phyloP scores from a whole-genome alignment of 768 basidiomycete species.

The Serendipita sp. region DNA sequence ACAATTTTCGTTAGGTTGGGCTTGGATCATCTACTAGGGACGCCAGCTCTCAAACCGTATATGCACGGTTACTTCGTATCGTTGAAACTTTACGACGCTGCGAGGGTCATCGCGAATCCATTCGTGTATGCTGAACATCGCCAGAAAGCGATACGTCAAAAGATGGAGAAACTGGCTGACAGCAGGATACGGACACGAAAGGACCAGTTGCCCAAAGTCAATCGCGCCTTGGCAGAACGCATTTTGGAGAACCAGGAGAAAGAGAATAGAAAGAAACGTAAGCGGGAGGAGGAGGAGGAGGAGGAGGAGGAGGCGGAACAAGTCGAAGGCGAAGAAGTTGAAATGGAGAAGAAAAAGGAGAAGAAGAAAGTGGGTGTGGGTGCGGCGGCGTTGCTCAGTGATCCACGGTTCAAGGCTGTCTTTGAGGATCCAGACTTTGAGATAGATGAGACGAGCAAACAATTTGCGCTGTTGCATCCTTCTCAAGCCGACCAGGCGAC shows the following conservation, averaged over 20 bases:
- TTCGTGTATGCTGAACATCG: constrained; percentile 91
- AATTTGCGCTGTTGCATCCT: constrained; percentile 87
- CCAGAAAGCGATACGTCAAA: constrained; percentile 70
- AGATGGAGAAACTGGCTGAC: constrained; percentile 87
- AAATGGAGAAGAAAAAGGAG: constrained; percentile 15
- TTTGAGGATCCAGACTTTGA: constrained; percentile 85
- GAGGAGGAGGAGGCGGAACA: constrained; percentile 20
- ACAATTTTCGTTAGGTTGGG: constrained; percentile 43
- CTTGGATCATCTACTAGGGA: constrained; percentile 88
- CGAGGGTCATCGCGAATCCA: constrained; percentile 88
- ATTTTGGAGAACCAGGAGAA: constrained; percentile 31
- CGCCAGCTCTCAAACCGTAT: constrained; percentile 90
- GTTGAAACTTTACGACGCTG: constrained; percentile 89
- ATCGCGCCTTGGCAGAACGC: constrained; percentile 76
- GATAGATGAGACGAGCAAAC: constrained; percentile 75
- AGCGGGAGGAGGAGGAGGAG: constrained; percentile 30
- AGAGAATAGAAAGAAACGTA: constrained; percentile 33
- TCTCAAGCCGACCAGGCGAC: constrained; percentile 22
- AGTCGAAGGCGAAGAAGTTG: constrained; percentile 19
- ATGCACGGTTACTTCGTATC: constrained; percentile 99
- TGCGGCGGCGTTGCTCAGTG: constrained; percentile 41
- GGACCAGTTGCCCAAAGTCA: constrained; percentile 49
- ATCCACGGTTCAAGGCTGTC: constrained; percentile 77
- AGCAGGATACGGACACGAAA: constrained; percentile 78
- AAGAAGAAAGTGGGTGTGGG: constrained; percentile 10